Evolutionary conservation across 768 basidiomycete genomes (phyloP), one percentile per base, ranked within the genome.

Genomic region (Calocybe indica): DNA sequence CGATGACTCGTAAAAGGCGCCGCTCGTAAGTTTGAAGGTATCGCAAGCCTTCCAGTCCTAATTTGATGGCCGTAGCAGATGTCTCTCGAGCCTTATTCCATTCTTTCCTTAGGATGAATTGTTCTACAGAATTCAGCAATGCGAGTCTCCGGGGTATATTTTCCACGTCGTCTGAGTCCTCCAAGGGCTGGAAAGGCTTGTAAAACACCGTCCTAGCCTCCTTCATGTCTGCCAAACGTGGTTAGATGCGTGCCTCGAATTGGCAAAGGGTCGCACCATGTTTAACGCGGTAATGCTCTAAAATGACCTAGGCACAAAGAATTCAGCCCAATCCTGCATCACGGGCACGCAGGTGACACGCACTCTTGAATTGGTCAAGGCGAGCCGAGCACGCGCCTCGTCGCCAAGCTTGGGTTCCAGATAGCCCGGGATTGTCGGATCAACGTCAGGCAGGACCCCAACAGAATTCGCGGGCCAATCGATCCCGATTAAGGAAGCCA

Each of bases 11-110:
- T 29, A 93, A 83, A 39, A 92, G 64, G 30, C 78, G 68, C 12
- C 87, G 80, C 58, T 93, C 88, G 61, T 92, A 92, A 60, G 87
- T 91, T 62, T 92, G 85, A 5, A 92, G 75, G 58, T 92, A 92
- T 30, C 82, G 79, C 31, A 90, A 64, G 0, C 88, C 89, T 34
- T 69, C 64, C 5, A 90, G 67, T 5, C 75, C 70, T 8, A 68
- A 55, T 33, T 71, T 50, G 39, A 88, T 82, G 8, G 90, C 70
- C 13, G 73, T 62, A 2, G 66, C 59, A 1, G 84, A 80, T 15
- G 62, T 59, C 8, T 59, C 53, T 32, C 83, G 76, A 0, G 79
- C 80, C n/a, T 70, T 62, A 8, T 58, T 51, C 73, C 78, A 88
- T 3, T 66, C 46, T 30, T 66, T 61, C 6, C 59, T 47, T 5